phyloP scores from a whole-genome alignment of 305 asterid genomes.

The Fraxinus paxiana region DNA sequence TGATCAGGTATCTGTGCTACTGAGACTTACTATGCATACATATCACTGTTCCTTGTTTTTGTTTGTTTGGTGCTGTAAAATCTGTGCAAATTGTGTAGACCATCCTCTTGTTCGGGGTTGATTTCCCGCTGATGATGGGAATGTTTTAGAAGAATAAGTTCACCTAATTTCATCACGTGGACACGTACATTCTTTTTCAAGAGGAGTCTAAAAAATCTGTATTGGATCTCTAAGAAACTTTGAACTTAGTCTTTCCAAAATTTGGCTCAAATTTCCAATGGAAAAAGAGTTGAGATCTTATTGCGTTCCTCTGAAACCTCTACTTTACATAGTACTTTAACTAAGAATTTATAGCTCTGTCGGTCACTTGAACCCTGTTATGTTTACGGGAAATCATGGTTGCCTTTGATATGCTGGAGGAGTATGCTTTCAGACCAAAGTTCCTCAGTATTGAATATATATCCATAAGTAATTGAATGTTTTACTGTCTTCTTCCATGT shows the following conservation, averaged over 20 bases:
- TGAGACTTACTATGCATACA: neutral
- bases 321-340: neutral
- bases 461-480: neutral
- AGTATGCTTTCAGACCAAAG: neutral
- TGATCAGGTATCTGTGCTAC: conserved; percentile 59
- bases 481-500: neutral
- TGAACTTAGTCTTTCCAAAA: neutral
- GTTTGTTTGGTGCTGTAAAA: neutral
- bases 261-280: conserved; percentile 7
- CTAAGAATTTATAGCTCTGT: neutral
- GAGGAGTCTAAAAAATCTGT: neutral
- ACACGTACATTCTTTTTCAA: neutral
- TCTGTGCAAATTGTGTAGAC: conserved; percentile 4
- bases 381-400: neutral
- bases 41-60: conserved; percentile 9
- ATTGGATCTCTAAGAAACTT: neutral
- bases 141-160: neutral
- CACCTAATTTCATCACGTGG: conserved; percentile 12
- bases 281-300: conserved; percentile 4
- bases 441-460: neutral
- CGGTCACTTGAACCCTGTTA: neutral
- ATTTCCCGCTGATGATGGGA: conserved; percentile 2
- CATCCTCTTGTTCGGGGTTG: neutral
- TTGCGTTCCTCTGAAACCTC: neutral
- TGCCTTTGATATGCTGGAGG: neutral